These are phyloP conservation scores for Xylariaceae sp. DNA, from an alignment of 2,329 filamentous ascomycete species.

Conservation along the genomic window DNA sequence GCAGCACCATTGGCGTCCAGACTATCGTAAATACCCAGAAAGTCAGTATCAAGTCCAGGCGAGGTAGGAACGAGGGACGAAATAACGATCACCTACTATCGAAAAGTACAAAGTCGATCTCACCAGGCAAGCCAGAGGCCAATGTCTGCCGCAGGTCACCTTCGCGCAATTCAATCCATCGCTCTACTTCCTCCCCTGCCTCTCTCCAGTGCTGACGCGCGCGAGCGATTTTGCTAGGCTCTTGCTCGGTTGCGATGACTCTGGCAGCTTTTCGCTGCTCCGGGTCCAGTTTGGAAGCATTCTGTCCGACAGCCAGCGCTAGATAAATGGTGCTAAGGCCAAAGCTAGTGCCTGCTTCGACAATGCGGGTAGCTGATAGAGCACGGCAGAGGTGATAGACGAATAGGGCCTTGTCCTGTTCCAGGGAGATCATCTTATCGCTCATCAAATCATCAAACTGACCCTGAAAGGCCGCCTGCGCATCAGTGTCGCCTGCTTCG, in stretches of 20 bases:
- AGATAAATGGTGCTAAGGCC: conserved; percentile 27
- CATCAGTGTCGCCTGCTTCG: neutral
- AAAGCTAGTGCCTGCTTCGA: conserved; percentile 25
- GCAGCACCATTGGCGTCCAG: conserved; percentile 61
- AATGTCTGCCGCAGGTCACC: conserved; percentile 64
- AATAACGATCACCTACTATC: conserved; percentile 59
- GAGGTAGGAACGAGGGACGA: too few species aligned
- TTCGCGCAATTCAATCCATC: conserved; percentile 61
- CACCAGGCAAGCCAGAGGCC: conserved; percentile 52
- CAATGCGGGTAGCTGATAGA: conserved; percentile 43
- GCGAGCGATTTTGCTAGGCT: conserved; percentile 56
- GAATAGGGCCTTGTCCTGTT: conserved; percentile 20
- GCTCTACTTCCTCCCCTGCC: conserved; percentile 55
- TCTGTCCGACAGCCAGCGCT: conserved; percentile 50
- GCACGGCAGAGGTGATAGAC: conserved; percentile 19
- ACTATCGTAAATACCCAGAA: conserved; percentile 47
- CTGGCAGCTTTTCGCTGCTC: conserved; percentile 39
- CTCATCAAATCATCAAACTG: conserved; percentile 27
- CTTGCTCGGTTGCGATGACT: conserved; percentile 68
- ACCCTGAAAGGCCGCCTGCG: conserved; percentile 9
- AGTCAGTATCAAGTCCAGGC: neutral
- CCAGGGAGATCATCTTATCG: conserved; percentile 24
- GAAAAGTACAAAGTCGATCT: conserved; percentile 64
- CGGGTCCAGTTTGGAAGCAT: conserved; percentile 38
- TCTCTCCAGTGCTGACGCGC: conserved; percentile 61